Conservation (phyloP, 208 protist species). For the Herpetomonas muscarum region DNA sequence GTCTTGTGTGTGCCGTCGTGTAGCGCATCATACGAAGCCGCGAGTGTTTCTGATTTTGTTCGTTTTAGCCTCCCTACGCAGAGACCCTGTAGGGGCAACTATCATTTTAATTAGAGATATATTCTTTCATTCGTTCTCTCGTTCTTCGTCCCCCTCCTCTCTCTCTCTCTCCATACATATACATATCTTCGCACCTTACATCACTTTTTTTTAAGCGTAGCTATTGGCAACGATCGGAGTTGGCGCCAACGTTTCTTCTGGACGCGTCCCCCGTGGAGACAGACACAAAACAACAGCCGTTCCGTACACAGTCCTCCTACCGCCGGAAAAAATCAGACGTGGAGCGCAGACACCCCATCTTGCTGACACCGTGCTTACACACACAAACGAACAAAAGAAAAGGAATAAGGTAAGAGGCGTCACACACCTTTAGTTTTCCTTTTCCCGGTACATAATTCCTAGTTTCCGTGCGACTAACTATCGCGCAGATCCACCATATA, state of each 20-base stretch:
- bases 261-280: background rate
- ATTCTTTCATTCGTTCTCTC: background rate
- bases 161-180: background rate
- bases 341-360: no score
- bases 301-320: no score
- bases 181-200: constrained; percentile 1
- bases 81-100: background rate
- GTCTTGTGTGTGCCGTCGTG: no score
- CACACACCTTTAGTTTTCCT: background rate
- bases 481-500: background rate
- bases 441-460: background rate
- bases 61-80: background rate
- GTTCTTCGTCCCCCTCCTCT: background rate
- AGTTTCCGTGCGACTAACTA: background rate
- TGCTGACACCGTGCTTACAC: background rate
- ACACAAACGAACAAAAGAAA: background rate
- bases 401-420: background rate
- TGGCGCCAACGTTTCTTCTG: background rate
- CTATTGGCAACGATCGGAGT: background rate
- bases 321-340: no score
- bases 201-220: background rate
- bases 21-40: no score
- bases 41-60: background rate
- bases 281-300: background rate
- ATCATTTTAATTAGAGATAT: background rate